A percentile compares a stretch with the other conserved stretches of the same genome.
phyloP scores from a whole-genome alignment of 2,329 filamentous ascomycete species.

The Monilinia polystroma region DNA sequence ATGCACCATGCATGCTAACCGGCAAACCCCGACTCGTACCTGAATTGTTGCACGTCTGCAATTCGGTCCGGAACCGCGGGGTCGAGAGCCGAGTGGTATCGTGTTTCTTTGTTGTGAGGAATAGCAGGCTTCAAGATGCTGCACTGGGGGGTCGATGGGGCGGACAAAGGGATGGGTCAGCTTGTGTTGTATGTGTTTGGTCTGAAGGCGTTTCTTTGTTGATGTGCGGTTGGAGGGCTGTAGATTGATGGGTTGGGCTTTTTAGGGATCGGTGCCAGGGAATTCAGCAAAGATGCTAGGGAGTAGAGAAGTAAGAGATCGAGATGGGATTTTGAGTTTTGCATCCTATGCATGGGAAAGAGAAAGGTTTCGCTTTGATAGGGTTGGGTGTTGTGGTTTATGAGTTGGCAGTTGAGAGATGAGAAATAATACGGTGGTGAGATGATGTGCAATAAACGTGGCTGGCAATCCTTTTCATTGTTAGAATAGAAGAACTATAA shows the following conservation, averaged over 20 bases:
- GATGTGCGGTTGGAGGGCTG: not conserved
- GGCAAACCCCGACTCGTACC: not conserved
- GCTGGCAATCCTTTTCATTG: not conserved
- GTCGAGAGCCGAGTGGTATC: not conserved
- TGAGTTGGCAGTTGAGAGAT: not conserved
- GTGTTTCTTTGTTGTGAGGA: not conserved
- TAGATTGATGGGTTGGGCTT: not conserved
- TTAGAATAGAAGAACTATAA: not conserved
- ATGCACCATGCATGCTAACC: not conserved
- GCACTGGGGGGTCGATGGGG: not conserved
- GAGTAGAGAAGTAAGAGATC: not conserved
- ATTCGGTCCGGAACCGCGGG: slow-evolving; percentile 8
- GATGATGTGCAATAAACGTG: not conserved
- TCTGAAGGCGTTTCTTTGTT: not conserved
- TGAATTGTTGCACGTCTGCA: slow-evolving; percentile 13
- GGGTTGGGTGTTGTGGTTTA: not conserved
- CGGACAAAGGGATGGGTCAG: not conserved
- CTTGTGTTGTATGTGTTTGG: not conserved
- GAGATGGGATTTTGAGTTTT: not conserved
- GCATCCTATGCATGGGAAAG: not conserved
- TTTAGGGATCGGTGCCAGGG: not conserved
- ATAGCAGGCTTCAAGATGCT: not conserved
- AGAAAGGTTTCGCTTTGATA: not conserved
- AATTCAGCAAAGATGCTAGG: not conserved
- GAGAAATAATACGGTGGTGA: not conserved